phyloP scores from a whole-genome alignment of 371 early-diverging fungal genomes.

The Apophysomyces variabilis region DNA sequence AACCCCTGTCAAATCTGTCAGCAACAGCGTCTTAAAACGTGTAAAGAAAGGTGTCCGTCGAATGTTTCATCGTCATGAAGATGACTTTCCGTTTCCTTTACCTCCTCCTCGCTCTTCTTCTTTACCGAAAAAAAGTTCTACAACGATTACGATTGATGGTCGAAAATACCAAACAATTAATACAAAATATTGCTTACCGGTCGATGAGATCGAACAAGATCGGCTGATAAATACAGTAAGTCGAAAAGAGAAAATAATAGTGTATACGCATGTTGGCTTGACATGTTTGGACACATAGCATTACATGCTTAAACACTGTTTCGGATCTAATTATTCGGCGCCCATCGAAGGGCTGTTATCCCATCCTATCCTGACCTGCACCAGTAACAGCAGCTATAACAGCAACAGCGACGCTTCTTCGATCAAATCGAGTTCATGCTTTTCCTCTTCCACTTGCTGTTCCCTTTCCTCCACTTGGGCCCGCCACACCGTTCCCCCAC shows the following conservation, averaged over 20 bases:
- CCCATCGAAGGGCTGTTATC: slow-evolving; percentile 39
- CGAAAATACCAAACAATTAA: slow-evolving; percentile 30
- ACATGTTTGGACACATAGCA: slow-evolving; percentile 33
- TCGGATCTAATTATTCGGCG: slow-evolving; percentile 42
- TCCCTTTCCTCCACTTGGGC: slow-evolving; percentile 7
- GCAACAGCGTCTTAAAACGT: slow-evolving; percentile 1
- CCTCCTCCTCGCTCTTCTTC: background rate
- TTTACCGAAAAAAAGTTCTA: background rate
- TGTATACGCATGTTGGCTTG: background rate
- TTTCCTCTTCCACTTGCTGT: slow-evolving; percentile 10
- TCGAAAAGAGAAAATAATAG: background rate
- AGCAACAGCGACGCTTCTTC: background rate
- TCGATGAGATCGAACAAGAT: slow-evolving; percentile 11
- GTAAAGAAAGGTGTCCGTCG: slow-evolving; percentile 8
- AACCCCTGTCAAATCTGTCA: slow-evolving; percentile 7
- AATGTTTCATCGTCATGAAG: slow-evolving; percentile 6
- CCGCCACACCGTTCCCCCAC: slow-evolving; percentile 16
- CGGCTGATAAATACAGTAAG: background rate
- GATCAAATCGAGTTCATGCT: background rate
- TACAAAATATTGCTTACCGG: slow-evolving; percentile 29
- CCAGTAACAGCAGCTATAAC: too few relatives aligned
- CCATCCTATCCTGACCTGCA: background rate
- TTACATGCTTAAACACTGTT: slow-evolving; percentile 43
- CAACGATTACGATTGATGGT: slow-evolving; percentile 16
- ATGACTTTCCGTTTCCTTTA: slow-evolving; percentile 2